Conservation (phyloP, 129 eudicot species). For the Calendula officinalis region DNA sequence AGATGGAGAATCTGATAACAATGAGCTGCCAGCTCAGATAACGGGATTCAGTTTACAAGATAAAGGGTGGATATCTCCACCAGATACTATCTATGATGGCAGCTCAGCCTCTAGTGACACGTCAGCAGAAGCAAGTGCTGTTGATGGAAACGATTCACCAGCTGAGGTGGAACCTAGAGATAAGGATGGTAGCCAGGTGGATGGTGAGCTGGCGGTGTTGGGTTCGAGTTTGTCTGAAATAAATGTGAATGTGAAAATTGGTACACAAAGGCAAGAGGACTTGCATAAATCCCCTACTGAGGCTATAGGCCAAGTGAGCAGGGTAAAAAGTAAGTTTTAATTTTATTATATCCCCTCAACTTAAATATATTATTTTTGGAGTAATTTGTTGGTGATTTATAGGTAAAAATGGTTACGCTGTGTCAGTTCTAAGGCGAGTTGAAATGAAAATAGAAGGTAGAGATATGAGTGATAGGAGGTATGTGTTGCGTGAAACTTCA, state of each 20-base stretch:
- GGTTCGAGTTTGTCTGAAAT: slow-evolving; percentile 21
- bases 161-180: slow-evolving; percentile 34
- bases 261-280: slow-evolving; percentile 38
- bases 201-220: slow-evolving; percentile 19
- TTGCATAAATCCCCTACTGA: slow-evolving; percentile 44
- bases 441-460: slow-evolving; percentile 94
- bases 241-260: slow-evolving; percentile 36
- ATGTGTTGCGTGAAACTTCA: slow-evolving; percentile 11
- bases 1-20: slow-evolving; percentile 46
- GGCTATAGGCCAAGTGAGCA: slow-evolving; percentile 40
- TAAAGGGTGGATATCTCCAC: slow-evolving; percentile 94
- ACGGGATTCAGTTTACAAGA: slow-evolving; percentile 47
- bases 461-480: slow-evolving; percentile 84
- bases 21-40: slow-evolving; percentile 36
- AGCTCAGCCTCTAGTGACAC: slow-evolving; percentile 54
- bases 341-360: background rate
- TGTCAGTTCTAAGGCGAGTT: slow-evolving; percentile 84
- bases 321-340: slow-evolving; percentile 50
- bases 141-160: slow-evolving; percentile 34
- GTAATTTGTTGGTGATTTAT: background rate
- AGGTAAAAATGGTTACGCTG: slow-evolving; percentile 93
- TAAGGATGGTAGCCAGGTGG: slow-evolving; percentile 33
- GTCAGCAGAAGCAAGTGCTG: slow-evolving; percentile 53
- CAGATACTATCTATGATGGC: slow-evolving; percentile 63
- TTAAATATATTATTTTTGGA: background rate